Conservation (phyloP, 2,329 filamentous ascomycete genomes). For the Neofusicoccum kwambonambiense region DNA sequence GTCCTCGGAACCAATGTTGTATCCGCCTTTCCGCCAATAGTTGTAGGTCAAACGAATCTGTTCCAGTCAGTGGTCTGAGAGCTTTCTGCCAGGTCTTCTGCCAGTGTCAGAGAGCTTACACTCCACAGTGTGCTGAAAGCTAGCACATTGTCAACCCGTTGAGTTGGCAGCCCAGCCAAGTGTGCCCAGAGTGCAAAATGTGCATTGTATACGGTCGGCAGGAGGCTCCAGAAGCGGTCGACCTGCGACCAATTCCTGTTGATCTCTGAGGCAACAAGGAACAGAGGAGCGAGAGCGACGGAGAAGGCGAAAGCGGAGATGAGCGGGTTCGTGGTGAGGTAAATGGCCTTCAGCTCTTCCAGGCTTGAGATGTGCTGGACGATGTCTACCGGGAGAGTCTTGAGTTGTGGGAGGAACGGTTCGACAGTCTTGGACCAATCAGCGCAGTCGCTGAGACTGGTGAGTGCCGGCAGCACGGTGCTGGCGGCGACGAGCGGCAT, state of each 20-base stretch:
- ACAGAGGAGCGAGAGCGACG: slow-evolving; percentile 66
- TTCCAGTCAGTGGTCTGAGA: background rate
- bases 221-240: slow-evolving; percentile 85
- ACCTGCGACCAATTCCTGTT: slow-evolving; percentile 98
- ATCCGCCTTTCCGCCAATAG: slow-evolving; percentile 94
- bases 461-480: slow-evolving; percentile 71
- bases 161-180: slow-evolving; percentile 66
- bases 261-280: slow-evolving; percentile 75
- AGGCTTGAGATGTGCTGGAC: slow-evolving; percentile 59
- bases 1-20: slow-evolving; percentile 84
- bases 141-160: slow-evolving; percentile 70
- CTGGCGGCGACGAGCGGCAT: slow-evolving; percentile 14
- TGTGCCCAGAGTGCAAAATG: slow-evolving; percentile 85
- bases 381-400: slow-evolving; percentile 43
- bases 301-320: slow-evolving; percentile 72
- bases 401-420: slow-evolving; percentile 70
- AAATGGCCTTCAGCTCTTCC: slow-evolving; percentile 67
- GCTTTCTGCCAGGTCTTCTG: too few relatives aligned
- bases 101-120: slow-evolving; percentile 49
- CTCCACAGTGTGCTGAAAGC: slow-evolving; percentile 75
- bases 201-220: slow-evolving; percentile 81
- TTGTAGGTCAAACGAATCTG: slow-evolving; percentile 86
- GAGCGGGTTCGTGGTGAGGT: slow-evolving; percentile 82
- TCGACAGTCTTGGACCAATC: slow-evolving; percentile 72
- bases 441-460: slow-evolving; percentile 69